Percentiles rank a stretch among this genome's conserved stretches.
Evolutionary conservation across 352 stramenopile genomes (phyloP).

Genomic region (Phytophthora ramorum): DNA sequence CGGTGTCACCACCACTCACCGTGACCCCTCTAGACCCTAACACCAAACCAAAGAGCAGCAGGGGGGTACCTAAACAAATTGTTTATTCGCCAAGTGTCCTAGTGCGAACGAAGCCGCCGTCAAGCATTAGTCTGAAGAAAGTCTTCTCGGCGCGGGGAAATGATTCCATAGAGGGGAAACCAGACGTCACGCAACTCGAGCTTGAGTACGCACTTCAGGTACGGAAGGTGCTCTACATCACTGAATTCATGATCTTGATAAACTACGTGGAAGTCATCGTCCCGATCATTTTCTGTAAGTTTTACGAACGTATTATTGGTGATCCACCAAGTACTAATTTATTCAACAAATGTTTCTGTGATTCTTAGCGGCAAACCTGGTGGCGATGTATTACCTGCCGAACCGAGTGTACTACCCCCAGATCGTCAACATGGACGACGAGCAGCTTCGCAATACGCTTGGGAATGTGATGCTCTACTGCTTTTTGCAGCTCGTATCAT

Average conservation of each 20-base stretch:
- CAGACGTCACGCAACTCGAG: slow-evolving; percentile 12
- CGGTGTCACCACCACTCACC: neutral
- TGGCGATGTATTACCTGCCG: slow-evolving; percentile 38
- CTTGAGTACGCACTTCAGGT: slow-evolving; percentile 28
- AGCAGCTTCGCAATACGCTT: slow-evolving; percentile 19
- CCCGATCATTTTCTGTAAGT: slow-evolving; percentile 52
- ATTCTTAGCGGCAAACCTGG: slow-evolving; percentile 26
- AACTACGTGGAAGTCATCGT: slow-evolving; percentile 54
- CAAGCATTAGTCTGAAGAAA: slow-evolving; percentile 15
- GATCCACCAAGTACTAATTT: neutral
- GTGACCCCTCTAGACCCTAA: neutral
- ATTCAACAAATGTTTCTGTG: neutral
- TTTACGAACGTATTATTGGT: neutral
- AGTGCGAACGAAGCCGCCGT: neutral
- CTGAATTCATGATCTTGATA: slow-evolving; percentile 51
- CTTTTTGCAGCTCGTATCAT: slow-evolving; percentile 44
- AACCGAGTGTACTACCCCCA: slow-evolving; percentile 40
- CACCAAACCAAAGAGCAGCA: neutral
- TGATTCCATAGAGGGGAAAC: neutral
- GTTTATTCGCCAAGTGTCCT: neutral
- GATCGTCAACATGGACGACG: slow-evolving; percentile 27
- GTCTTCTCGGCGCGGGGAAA: slow-evolving; percentile 5
- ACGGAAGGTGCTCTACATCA: slow-evolving; percentile 43
- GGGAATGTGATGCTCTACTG: slow-evolving; percentile 42
- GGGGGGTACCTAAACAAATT: neutral